phyloP scores from a whole-genome alignment of 2,329 filamentous ascomycete species.

The Pezicula rhizophila region DNA sequence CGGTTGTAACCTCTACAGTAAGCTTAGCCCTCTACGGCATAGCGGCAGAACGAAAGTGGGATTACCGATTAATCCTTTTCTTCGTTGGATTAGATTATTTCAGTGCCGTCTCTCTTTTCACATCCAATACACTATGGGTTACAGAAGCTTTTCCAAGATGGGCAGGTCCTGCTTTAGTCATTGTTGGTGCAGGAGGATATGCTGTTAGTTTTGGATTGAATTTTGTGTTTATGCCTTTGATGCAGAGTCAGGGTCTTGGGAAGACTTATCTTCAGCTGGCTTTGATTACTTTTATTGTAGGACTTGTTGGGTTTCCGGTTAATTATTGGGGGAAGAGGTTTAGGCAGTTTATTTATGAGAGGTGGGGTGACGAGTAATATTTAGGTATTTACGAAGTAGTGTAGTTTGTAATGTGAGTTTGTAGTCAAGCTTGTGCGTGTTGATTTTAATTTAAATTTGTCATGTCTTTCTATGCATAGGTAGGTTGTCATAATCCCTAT shows the following conservation, averaged over 20 bases:
- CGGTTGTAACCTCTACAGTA: neutral
- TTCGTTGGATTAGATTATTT: conserved; percentile 2
- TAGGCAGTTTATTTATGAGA: neutral
- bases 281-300: neutral
- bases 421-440: too few relatives aligned
- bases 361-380: neutral
- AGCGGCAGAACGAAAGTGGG: neutral
- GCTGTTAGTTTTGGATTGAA: neutral
- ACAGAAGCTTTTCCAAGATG: conserved; percentile 3
- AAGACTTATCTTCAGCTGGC: neutral
- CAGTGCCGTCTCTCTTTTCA: neutral
- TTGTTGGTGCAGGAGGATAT: neutral
- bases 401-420: too few relatives aligned
- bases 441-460: too few relatives aligned
- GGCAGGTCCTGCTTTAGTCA: neutral
- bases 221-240: neutral
- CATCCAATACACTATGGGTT: neutral
- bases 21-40: neutral
- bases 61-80: neutral
- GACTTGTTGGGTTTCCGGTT: neutral
- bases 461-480: too few relatives aligned
- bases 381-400: too few relatives aligned
- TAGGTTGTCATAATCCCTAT: too few relatives aligned
- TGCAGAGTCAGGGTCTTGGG: neutral
- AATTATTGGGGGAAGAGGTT: conserved; percentile 1